A percentile compares a stretch with the other conserved stretches of the same genome.
These are phyloP conservation scores for Penicillium daleae DNA, from an alignment of 495 filamentous ascomycete genomes.

Conservation along the genomic window DNA sequence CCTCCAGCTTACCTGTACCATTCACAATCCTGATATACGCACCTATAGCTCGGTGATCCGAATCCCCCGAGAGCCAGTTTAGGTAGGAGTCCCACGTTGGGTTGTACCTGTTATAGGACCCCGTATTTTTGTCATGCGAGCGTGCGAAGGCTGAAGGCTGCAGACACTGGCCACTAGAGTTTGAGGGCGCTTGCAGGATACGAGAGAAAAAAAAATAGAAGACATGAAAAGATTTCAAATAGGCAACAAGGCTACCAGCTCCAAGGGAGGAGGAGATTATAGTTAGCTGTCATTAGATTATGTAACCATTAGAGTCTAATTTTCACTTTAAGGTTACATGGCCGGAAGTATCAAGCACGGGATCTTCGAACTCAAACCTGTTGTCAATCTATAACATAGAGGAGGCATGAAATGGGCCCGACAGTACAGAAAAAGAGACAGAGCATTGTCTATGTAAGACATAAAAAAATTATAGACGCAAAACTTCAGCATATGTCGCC, in stretches of 20 bases:
- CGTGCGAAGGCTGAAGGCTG: not conserved
- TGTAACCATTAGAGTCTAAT: constrained; percentile 4
- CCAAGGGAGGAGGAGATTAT: not conserved
- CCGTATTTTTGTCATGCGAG: not conserved
- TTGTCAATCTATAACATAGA: not conserved
- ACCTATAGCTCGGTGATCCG: not conserved
- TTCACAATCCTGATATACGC: not conserved
- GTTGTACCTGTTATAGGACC: not conserved
- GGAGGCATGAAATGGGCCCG: not conserved
- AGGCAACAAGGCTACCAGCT: not conserved
- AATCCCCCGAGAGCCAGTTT: not conserved
- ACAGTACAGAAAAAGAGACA: not conserved
- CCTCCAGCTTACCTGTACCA: no score
- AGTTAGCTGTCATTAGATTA: not conserved
- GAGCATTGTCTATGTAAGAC: constrained; percentile 14
- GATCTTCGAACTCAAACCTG: not conserved
- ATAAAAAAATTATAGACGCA: not conserved
- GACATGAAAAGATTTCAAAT: not conserved
- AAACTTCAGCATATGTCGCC: not conserved
- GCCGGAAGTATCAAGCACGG: constrained; percentile 4
- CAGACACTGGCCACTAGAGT: not conserved
- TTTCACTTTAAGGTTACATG: constrained; percentile 15
- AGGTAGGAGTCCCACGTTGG: not conserved
- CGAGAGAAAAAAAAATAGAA: constrained; percentile 4
- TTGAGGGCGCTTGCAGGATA: not conserved